Conservation (phyloP, 2,329 filamentous ascomycete genomes). For the Pseudogymnoascus sp. region DNA sequence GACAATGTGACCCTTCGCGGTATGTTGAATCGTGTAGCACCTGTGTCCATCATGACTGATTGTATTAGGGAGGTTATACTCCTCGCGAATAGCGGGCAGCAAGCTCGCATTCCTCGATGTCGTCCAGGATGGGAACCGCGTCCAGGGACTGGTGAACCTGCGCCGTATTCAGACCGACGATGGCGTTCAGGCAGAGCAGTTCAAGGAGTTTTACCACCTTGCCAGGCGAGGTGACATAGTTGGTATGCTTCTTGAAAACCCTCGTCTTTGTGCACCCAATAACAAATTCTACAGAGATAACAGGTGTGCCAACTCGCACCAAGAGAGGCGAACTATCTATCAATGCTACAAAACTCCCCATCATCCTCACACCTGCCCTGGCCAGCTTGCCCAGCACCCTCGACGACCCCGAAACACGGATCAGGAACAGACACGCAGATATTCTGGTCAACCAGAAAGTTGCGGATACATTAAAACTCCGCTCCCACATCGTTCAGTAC, state of each 20-base stretch:
- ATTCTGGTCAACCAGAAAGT: slow-evolving; percentile 66
- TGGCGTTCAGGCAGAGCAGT: slow-evolving; percentile 33
- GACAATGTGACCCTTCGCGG: slow-evolving; percentile 21
- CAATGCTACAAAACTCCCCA: slow-evolving; percentile 57
- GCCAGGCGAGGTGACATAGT: slow-evolving; percentile 77
- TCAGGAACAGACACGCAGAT: slow-evolving; percentile 75
- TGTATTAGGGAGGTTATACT: slow-evolving; percentile 61
- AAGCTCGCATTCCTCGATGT: slow-evolving; percentile 82
- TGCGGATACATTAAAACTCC: slow-evolving; percentile 62
- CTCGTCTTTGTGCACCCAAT: slow-evolving; percentile 9
- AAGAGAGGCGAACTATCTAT: slow-evolving; percentile 69
- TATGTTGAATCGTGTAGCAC: slow-evolving; percentile 16
- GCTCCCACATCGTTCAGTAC: slow-evolving; percentile 64
- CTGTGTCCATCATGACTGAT: slow-evolving; percentile 12
- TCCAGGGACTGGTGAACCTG: slow-evolving; percentile 72
- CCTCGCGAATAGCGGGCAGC: slow-evolving; percentile 61
- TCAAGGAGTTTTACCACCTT: slow-evolving; percentile 55
- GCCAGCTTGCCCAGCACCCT: slow-evolving; percentile 68
- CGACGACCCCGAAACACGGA: slow-evolving; percentile 61
- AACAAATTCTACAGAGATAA: slow-evolving; percentile 40
- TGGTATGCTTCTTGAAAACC: slow-evolving; percentile 44
- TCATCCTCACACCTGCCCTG: slow-evolving; percentile 67
- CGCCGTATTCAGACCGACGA: slow-evolving; percentile 34
- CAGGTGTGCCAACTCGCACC: slow-evolving; percentile 62
- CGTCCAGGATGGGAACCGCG: slow-evolving; percentile 57